These are phyloP conservation scores for Cymbopogon flexuosus DNA, from an alignment of 202 grass and related monocot species.

Conservation along the genomic window DNA sequence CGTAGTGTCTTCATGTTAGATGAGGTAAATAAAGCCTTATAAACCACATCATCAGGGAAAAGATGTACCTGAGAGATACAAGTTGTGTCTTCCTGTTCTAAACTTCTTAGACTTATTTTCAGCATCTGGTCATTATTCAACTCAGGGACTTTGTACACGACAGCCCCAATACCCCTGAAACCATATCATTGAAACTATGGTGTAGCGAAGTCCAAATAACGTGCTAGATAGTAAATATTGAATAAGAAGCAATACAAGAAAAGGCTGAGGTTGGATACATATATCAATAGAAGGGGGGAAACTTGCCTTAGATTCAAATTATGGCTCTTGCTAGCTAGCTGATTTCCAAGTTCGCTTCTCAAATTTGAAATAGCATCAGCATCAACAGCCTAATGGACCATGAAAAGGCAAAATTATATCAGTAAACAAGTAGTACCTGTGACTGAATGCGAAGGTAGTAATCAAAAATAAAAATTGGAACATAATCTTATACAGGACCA, in stretches of 20 bases:
- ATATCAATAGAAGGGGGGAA: not conserved
- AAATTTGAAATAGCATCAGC: constrained; percentile 66
- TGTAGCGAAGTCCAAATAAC: constrained; percentile 1
- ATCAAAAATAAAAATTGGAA: not conserved
- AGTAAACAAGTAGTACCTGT: not conserved
- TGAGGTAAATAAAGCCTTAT: not conserved
- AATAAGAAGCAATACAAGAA: not conserved
- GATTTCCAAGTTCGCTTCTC: constrained; percentile 79
- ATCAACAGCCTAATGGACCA: constrained; percentile 60
- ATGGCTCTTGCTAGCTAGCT: constrained; percentile 65
- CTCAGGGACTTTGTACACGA: constrained; percentile 83
- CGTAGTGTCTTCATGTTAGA: not conserved
- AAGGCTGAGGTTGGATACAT: not conserved
- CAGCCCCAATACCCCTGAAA: constrained; percentile 74
- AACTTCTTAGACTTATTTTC: constrained; percentile 92
- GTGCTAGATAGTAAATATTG: not conserved
- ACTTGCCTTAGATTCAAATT: constrained; percentile 56
- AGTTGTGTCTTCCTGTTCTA: constrained; percentile 73
- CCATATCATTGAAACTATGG: not conserved
- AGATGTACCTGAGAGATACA: constrained; percentile 49
- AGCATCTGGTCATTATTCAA: constrained; percentile 56
- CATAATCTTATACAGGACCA: not conserved
- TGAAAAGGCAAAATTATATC: not conserved
- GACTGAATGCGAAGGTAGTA: not conserved
- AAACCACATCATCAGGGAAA: constrained; percentile 12